Evolutionary conservation across 208 protist species (phyloP).

Genomic region (Acanthamoeba lenticulata): DNA sequence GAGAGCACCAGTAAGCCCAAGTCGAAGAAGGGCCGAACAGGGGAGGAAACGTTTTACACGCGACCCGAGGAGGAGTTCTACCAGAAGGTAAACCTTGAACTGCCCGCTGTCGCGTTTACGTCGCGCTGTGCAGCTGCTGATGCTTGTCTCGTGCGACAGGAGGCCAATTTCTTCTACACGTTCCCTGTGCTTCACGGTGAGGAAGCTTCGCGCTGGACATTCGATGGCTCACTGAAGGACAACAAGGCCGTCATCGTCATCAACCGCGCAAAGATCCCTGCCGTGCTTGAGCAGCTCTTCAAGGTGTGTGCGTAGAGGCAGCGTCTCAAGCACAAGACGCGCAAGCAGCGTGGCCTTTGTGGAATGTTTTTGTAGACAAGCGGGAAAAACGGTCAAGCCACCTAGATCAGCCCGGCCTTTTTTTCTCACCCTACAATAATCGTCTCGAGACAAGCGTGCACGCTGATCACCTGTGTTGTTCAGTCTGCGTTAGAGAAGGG

Average conservation of each 20-base stretch:
- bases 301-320: neutral
- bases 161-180: neutral
- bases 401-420: no score
- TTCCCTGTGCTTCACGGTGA: neutral
- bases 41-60: neutral
- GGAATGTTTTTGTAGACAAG: no score
- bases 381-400: no score
- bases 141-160: neutral
- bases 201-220: conserved; percentile 1
- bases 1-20: conserved; percentile 1
- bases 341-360: no score
- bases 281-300: conserved; percentile 2
- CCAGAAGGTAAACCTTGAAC: neutral
- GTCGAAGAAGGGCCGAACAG: conserved; percentile 14
- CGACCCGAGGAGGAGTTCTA: conserved; percentile 24
- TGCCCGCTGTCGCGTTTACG: neutral
- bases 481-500: no score
- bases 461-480: no score
- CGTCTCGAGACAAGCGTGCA: no score
- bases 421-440: no score
- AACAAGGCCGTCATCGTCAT: neutral
- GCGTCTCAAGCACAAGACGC: no score
- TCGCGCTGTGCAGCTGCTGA: neutral
- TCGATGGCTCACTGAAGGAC: conserved; percentile 18
- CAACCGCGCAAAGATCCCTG: neutral